A percentile compares a stretch with the other conserved stretches of the same genome.
phyloP scores from a whole-genome alignment of 1,139 yeast species.

The Blastobotrys illinoisensis region DNA sequence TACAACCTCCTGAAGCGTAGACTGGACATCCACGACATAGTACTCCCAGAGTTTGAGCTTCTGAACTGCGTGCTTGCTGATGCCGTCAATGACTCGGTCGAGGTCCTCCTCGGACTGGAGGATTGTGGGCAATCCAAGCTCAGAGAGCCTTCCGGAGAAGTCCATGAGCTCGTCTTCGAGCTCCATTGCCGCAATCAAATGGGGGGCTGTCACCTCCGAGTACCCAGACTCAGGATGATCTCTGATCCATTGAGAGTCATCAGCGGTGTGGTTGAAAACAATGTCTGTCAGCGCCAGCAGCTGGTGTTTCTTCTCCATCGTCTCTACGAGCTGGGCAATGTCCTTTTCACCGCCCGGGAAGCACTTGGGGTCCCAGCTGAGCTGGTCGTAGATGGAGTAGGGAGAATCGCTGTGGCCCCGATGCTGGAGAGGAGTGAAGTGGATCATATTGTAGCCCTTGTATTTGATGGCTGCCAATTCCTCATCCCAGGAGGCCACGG shows the following conservation, averaged over 20 bases:
- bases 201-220: slow-evolving; percentile 82
- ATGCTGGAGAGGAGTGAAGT: slow-evolving; percentile 87
- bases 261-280: slow-evolving; percentile 92
- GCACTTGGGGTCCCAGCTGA: slow-evolving; percentile 60
- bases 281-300: slow-evolving; percentile 82
- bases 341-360: slow-evolving; percentile 49
- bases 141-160: slow-evolving; percentile 51
- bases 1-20: slow-evolving; percentile 32
- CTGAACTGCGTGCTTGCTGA: slow-evolving; percentile 60
- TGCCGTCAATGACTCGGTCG: slow-evolving; percentile 54
- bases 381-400: slow-evolving; percentile 83
- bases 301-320: slow-evolving; percentile 50
- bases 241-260: slow-evolving; percentile 78
- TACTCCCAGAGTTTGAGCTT: slow-evolving; percentile 78
- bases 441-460: slow-evolving; percentile 92
- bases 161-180: slow-evolving; percentile 64
- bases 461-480: slow-evolving; percentile 54
- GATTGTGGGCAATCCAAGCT: slow-evolving; percentile 55
- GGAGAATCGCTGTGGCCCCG: slow-evolving; percentile 91
- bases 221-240: slow-evolving; percentile 91
- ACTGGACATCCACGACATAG: slow-evolving; percentile 57
- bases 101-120: slow-evolving; percentile 51
- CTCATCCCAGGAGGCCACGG: slow-evolving; percentile 54
- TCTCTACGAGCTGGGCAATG: slow-evolving; percentile 42
- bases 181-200: slow-evolving; percentile 75